These are phyloP conservation scores for Neophaeococcomyces aloes DNA, from an alignment of 2,329 filamentous ascomycete species.

Conservation along the genomic window DNA sequence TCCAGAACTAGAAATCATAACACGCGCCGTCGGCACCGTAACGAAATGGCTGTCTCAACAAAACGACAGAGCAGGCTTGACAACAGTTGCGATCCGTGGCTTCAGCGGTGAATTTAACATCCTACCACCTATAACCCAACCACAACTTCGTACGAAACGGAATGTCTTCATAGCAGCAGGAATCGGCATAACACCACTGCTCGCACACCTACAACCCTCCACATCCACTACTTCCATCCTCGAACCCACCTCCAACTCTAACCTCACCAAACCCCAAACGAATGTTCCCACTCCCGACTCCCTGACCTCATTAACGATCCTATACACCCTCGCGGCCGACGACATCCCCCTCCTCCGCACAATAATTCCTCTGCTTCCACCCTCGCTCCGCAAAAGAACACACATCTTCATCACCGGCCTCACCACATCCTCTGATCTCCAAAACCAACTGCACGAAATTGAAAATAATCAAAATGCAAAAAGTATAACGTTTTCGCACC, in stretches of 20 bases:
- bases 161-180: constrained; percentile 62
- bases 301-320: constrained; percentile 46
- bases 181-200: constrained; percentile 70
- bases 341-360: constrained; percentile 57
- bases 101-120: constrained; percentile 59
- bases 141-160: constrained; percentile 25
- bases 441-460: no score
- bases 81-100: constrained; percentile 59
- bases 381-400: constrained; percentile 41
- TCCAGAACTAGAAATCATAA: constrained; percentile 60
- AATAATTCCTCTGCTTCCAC: constrained; percentile 42
- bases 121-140: constrained; percentile 4
- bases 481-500: no score
- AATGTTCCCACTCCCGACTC: no score
- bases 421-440: no score
- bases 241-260: no score
- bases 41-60: constrained; percentile 56
- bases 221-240: no score
- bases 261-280: no score
- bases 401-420: constrained; percentile 58
- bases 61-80: constrained; percentile 38
- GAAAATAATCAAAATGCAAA: no score
- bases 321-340: constrained; percentile 56
- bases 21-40: constrained; percentile 56
- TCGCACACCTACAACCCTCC: no score